These are phyloP conservation scores for Dimocarpus longan DNA, from an alignment of 345 rosid genomes.

Conservation along the genomic window DNA sequence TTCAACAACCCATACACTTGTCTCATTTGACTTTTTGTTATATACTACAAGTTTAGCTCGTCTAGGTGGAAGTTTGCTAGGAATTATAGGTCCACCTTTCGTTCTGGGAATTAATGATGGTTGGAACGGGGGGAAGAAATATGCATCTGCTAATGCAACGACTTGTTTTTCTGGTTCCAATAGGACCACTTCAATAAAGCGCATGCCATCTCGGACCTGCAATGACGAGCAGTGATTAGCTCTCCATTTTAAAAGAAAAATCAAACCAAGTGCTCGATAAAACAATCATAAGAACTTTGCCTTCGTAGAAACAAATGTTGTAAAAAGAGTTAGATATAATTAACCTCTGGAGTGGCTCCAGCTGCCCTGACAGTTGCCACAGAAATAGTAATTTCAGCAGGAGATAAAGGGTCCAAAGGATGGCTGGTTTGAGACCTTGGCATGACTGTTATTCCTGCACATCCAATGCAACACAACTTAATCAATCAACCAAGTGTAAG, in stretches of 20 bases:
- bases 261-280: not conserved
- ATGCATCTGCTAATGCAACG: conserved; percentile 89
- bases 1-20: conserved; percentile 82
- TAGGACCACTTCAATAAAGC: conserved; percentile 85
- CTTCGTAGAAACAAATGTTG: not conserved
- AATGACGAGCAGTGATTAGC: conserved; percentile 23
- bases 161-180: conserved; percentile 80
- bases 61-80: conserved; percentile 87
- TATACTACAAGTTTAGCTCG: conserved; percentile 81
- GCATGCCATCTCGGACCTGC: conserved; percentile 92
- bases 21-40: conserved; percentile 81
- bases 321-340: not conserved
- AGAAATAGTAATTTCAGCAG: conserved; percentile 86
- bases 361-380: conserved; percentile 94
- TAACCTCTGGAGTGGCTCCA: conserved; percentile 92
- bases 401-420: conserved; percentile 86
- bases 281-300: conserved; percentile 4
- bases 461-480: conserved; percentile 18
- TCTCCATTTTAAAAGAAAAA: conserved; percentile 10
- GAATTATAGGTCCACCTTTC: conserved; percentile 82
- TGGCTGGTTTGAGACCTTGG: conserved; percentile 81
- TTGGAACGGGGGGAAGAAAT: conserved; percentile 94
- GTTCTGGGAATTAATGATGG: conserved; percentile 83
- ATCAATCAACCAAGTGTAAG: conserved; percentile 15
- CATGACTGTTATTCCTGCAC: conserved; percentile 60